Evolutionary conservation across 495 filamentous ascomycete genomes (phyloP).

Genomic region (Evernia prunastri): DNA sequence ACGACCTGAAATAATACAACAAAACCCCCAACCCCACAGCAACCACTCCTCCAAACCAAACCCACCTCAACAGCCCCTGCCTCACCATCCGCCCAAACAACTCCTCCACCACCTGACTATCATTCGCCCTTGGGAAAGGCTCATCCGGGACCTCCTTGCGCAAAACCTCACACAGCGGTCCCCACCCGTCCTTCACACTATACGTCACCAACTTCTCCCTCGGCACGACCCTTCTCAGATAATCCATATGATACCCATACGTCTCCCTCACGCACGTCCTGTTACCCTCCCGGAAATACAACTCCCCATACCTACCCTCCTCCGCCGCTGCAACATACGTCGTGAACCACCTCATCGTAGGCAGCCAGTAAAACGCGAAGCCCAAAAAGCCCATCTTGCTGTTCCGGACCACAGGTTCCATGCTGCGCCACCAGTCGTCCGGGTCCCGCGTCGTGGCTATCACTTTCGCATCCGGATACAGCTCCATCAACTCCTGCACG

Average conservation of each 20-base stretch:
- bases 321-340: background rate
- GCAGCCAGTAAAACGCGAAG: background rate
- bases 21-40: background rate
- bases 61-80: conserved; percentile 19
- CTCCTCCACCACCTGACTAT: background rate
- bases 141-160: conserved; percentile 35
- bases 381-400: background rate
- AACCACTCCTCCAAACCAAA: background rate
- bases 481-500: background rate
- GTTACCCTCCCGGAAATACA: background rate
- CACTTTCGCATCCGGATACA: background rate
- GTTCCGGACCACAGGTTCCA: background rate
- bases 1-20: background rate
- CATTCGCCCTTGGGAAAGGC: background rate
- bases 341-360: background rate
- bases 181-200: conserved; percentile 44
- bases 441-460: background rate
- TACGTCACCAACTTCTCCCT: conserved; percentile 38
- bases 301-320: background rate
- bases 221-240: conserved; percentile 18
- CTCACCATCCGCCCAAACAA: conserved; percentile 16
- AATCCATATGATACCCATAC: conserved; percentile 1
- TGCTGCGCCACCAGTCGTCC: background rate
- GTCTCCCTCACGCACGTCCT: background rate
- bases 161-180: conserved; percentile 41